Conservation (phyloP, 306 rosid species). For the Neltuma alba region DNA sequence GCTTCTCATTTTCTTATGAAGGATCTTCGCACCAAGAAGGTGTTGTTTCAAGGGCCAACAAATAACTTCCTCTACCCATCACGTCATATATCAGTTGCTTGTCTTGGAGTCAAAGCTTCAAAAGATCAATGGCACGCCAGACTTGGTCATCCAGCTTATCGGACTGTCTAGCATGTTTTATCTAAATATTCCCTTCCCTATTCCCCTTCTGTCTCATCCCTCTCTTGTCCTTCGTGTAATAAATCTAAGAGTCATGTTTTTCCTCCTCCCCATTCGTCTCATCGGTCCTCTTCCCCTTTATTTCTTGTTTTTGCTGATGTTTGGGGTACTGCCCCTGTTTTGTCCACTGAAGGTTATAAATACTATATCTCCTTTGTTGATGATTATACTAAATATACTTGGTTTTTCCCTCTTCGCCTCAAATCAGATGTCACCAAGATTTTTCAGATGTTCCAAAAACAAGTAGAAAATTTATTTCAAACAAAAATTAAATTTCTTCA, state of each 20-base stretch:
- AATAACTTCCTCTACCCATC: not conserved
- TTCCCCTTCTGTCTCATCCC: not conserved
- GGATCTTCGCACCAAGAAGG: no score
- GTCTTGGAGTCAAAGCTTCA: not conserved
- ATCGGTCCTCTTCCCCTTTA: not conserved
- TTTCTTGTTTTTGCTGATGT: not conserved
- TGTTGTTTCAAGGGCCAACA: not conserved
- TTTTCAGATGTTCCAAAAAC: not conserved
- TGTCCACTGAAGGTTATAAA: not conserved
- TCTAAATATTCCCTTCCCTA: not conserved
- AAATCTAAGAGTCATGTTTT: not conserved
- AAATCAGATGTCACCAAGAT: no score
- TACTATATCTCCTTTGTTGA: not conserved
- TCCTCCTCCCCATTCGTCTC: not conserved
- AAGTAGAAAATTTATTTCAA: no score
- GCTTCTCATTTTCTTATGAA: no score
- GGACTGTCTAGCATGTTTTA: not conserved
- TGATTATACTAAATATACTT: not conserved
- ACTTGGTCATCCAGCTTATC: not conserved
- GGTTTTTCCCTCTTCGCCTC: not conserved
- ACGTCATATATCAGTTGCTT: not conserved
- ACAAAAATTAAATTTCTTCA: no score
- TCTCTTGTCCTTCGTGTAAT: not conserved
- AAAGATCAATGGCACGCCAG: not conserved
- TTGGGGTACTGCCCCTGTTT: not conserved